Conservation (phyloP, 2,329 filamentous ascomycete genomes). For the Gaeumannomyces tritici region DNA sequence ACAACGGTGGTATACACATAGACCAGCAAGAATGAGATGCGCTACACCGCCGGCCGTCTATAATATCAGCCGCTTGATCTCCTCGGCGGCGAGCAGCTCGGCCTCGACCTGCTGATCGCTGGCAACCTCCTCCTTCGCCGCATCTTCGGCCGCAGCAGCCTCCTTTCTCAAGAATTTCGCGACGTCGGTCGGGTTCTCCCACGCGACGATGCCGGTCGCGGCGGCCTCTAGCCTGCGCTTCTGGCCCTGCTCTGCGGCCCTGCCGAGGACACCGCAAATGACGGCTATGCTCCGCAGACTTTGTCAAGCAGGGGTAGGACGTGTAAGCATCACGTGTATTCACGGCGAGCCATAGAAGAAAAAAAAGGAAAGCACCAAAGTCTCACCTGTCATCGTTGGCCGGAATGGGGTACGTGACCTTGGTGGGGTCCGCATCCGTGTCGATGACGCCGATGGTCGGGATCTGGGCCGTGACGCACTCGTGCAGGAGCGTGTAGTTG, state of each 20-base stretch:
- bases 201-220: slow-evolving; percentile 51
- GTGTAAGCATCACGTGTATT: neutral
- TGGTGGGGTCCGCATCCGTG: slow-evolving; percentile 83
- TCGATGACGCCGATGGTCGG: slow-evolving; percentile 94
- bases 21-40: neutral
- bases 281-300: slow-evolving; percentile 75
- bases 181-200: slow-evolving; percentile 37
- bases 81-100: neutral
- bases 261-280: slow-evolving; percentile 76
- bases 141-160: neutral
- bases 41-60: neutral
- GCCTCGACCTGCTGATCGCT: neutral
- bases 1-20: neutral
- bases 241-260: slow-evolving; percentile 73
- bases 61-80: neutral
- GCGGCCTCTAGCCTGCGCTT: slow-evolving; percentile 55
- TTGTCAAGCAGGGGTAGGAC: neutral
- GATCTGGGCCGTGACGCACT: slow-evolving; percentile 80
- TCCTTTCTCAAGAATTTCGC: slow-evolving; percentile 24
- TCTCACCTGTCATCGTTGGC: slow-evolving; percentile 87
- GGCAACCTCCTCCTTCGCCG: neutral
- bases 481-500: slow-evolving; percentile 82
- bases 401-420: slow-evolving; percentile 93
- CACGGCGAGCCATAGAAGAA: neutral
- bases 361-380: slow-evolving; percentile 4